Evolutionary conservation across 1,284 basidiomycete genomes (phyloP).

Genomic region (Malassezia sp.): DNA sequence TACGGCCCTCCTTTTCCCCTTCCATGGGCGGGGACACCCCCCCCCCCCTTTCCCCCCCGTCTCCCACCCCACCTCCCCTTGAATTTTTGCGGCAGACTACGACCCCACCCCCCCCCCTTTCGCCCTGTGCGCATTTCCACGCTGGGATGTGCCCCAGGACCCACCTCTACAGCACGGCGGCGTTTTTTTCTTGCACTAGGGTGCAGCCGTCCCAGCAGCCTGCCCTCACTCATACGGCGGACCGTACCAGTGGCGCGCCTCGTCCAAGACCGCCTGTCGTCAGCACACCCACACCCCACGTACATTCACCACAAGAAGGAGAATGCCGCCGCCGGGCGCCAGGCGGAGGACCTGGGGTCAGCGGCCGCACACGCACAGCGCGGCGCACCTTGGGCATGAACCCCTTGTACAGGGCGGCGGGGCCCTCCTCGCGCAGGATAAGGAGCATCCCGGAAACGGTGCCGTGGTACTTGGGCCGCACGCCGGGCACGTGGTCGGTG

Average conservation of each 20-base stretch:
- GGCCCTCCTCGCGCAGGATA: slow-evolving; percentile 79
- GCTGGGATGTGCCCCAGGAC: too few species aligned
- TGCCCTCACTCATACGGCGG: slow-evolving; percentile 36
- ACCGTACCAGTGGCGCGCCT: slow-evolving; percentile 30
- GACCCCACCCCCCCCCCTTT: too few species aligned
- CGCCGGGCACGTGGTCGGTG: slow-evolving; percentile 47
- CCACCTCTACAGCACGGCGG: too few species aligned
- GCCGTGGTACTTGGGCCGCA: slow-evolving; percentile 71
- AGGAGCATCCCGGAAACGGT: slow-evolving; percentile 58
- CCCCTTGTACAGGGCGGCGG: slow-evolving; percentile 83
- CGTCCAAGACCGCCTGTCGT: slow-evolving; percentile 17
- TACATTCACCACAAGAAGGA: slow-evolving; percentile 56
- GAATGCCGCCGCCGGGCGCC: slow-evolving; percentile 85
- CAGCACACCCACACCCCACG: neutral
- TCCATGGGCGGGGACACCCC: too few species aligned
- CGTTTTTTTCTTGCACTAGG: too few species aligned
- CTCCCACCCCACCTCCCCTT: too few species aligned
- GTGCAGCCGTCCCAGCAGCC: too few species aligned
- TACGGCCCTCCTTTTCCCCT: too few species aligned
- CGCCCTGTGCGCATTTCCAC: too few species aligned
- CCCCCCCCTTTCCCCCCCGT: too few species aligned
- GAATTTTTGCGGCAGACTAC: too few species aligned
- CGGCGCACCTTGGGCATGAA: slow-evolving; percentile 56
- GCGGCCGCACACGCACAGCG: too few species aligned
- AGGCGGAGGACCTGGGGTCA: slow-evolving; percentile 62